Evolutionary conservation across 169 alveolate species (phyloP), one percentile per base, ranked within the genome.

Genomic region (Haemoproteus tartakovskyi): DNA sequence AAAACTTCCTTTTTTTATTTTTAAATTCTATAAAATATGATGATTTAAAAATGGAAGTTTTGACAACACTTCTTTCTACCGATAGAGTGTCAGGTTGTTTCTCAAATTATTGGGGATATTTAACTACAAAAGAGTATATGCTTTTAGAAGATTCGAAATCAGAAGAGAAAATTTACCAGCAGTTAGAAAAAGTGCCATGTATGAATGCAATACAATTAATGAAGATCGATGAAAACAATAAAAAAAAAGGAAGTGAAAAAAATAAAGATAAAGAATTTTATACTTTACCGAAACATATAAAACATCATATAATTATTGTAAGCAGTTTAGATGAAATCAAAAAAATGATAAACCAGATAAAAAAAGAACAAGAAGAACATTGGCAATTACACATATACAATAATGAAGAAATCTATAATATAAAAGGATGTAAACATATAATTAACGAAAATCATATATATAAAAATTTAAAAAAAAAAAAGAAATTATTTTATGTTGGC

Each of bases 331-430:
- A 54, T 0, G 50, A 60, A 8, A 41, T 70, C 21, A 45, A 70
- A 19, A 47, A 22, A 19, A 41, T 70, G 78, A 14, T 57, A 29
- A 26, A 21, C 54, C 14, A 22, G 5, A 50, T 70, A 70, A 27
- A 70, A 37, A 16, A 30, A 1, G 22, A 21, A n/a, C 62, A 56
- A 47, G 24, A 54, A 29, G n/a, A 27, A 11, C 52, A 70, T 60
- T 70, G 84, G 84, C 2, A n/a, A 24, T 9, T 56, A 19, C n/a
- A 45, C 29, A 70, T 70, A 19, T 70, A 70, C 54, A 70, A 56
- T 24, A 45, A 27, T 27, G 48, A 30, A 1, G 36, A 37, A 8
- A 29, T 43, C 2, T 56, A 29, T 24, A 37, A 47, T 2, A n/a
- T 41, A 21, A 38, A 36, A 24, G 21, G 12, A 2, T 19, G 50